Base-by-base conservation (phyloP, 352 stramenopile species). In the Phytophthora cryptogea region DNA sequence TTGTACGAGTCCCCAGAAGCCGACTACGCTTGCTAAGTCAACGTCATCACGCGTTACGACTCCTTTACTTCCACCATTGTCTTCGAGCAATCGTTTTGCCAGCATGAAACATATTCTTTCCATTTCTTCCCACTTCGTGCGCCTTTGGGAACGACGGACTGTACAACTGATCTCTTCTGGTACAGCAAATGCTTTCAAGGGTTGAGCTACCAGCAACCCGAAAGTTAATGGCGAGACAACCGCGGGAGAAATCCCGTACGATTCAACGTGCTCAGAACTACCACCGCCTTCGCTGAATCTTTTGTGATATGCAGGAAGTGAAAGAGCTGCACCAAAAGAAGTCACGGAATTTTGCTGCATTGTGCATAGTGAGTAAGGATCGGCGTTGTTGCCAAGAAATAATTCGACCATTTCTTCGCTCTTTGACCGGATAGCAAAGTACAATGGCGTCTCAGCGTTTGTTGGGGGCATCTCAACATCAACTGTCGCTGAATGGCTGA, bases 371-470 rank as follows among this genome's bases (percentile, higher is more conserved):
- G 75, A 73, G 23, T 56, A 67, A 1, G 74, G 49, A 41, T 80
- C 62, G 28, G 78, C 77, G 7, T 72, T 72, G 26, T 57, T 69
- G 14, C 59, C 44, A 31, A 89, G 54, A 44, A 89, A 54, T 3
- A 86, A 60, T 5, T 80, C 57, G 2, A 89, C 76, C 61, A 86
- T 78, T 16, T 52, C 41, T 45, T 61, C 66, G 36, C 54, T 83
- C 32, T 60, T 82, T 0, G 77, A 85, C 28, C 80, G 77, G 13
- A 89, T 78, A 2, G 80, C 80, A 39, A 88, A 89, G 41, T 74
- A 88, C 5, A 89, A 51, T 13, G 77, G 77, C 1, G 54, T 70
- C 63, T 89, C 80, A 3, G 67, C 70, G 27, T 74, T 74, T 4
- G 64, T 56, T 1, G 70, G 45, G 2, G 70, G 46, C 41, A 70